Evolutionary conservation across 495 filamentous ascomycete genomes (phyloP).

Genomic region (Collariella sp.): DNA sequence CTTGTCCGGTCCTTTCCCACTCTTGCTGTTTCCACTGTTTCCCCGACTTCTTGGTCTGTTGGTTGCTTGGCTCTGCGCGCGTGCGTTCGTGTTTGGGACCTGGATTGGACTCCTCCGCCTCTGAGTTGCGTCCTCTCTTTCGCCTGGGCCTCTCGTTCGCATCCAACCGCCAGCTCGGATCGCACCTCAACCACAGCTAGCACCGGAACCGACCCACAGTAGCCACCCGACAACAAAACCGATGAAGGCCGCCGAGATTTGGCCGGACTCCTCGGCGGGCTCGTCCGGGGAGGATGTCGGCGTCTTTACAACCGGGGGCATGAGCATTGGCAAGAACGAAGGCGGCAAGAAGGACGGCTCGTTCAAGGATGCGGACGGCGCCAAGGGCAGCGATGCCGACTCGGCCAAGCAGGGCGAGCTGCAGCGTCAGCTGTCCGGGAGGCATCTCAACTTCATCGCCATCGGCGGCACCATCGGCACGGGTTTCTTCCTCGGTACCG

Average conservation of each 20-base stretch:
- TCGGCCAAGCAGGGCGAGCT: slow-evolving; percentile 19
- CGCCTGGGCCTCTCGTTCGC: background rate
- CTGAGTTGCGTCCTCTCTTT: background rate
- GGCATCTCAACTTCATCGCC: slow-evolving; percentile 55
- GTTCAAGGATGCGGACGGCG: background rate
- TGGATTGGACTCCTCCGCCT: background rate
- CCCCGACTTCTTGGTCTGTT: background rate
- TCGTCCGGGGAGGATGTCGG: slow-evolving; percentile 3
- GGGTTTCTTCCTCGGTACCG: slow-evolving; percentile 65
- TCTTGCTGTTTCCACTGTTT: slow-evolving; percentile 1
- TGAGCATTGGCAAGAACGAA: background rate
- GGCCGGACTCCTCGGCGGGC: background rate
- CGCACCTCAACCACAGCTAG: background rate
- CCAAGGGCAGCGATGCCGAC: slow-evolving; percentile 4
- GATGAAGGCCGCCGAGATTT: slow-evolving; percentile 1
- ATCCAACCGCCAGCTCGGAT: background rate
- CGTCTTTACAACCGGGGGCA: background rate
- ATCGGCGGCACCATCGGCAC: slow-evolving; percentile 70
- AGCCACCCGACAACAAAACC: background rate
- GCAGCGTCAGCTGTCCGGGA: slow-evolving; percentile 28
- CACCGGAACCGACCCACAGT: background rate
- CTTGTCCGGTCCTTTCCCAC: background rate
- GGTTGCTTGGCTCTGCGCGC: background rate
- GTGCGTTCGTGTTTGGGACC: background rate
- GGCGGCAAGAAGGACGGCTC: slow-evolving; percentile 1